Base-by-base conservation (phyloP, 164 flowering plant genomes). In the Taxillus chinensis region DNA sequence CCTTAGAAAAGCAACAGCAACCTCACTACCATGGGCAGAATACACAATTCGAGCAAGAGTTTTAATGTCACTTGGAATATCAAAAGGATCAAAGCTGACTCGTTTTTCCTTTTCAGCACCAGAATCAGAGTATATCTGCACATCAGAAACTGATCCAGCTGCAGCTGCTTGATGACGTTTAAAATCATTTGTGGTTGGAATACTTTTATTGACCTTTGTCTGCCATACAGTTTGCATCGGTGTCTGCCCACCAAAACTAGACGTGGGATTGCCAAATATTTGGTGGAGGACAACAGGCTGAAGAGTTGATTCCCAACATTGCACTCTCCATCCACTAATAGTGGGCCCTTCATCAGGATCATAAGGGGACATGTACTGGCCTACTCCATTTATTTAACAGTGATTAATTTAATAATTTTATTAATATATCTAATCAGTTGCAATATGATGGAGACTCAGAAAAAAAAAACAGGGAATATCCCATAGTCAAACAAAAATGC, bases 321-420 rank as follows among this genome's bases (percentile, higher is more conserved):
- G 99, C 68, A 95, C 96, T 72, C 99, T 83, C 99, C 99, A 95
- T 57, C 99, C 97, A 17, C 93, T 91, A 64, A 95, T 79, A 61
- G 96, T 87, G 56, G 99, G 99, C 41, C 99, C 97, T 78, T 95
- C 99, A 80, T 95, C 97, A 37, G 97, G 99, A 75, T 91, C 99
- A 75, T 90, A 95, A 8, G 99, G 99, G 43, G 99, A 95, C 99
- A 95, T 95, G 78, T 95, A 95, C 74, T 95, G 97, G 45, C 99
- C 99, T 95, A 86, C 68, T 77, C 45, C 69, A 40, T 40, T 27
- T n/a, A 64, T 50, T 60, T 50, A 11, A 8, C 16, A 8, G 16
- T 48, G 10, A 43, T 6, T 48, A 48, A 48, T 7, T 7, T 48
- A 27, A 27, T 27, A 27, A 27, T 27, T 27, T 27, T 27, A 27